phyloP scores from a whole-genome alignment of 495 filamentous ascomycete genomes.

The Darksidea phi region DNA sequence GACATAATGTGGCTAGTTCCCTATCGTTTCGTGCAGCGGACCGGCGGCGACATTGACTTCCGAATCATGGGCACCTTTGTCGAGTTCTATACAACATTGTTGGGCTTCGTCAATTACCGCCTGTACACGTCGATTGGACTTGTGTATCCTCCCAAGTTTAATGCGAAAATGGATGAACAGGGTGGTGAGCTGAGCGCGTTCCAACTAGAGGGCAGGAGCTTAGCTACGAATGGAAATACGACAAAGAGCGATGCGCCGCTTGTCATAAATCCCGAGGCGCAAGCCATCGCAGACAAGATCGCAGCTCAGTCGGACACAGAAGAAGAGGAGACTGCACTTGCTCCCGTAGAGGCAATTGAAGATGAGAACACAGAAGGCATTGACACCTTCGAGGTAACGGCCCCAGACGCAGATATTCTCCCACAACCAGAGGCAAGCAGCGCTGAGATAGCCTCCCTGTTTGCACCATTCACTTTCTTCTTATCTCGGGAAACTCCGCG shows the following conservation, averaged over 20 bases:
- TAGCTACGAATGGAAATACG: conserved; percentile 36
- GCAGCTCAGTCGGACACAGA: conserved; percentile 44
- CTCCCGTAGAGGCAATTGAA: conserved; percentile 47
- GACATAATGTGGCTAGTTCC: conserved; percentile 97
- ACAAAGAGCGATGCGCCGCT: background rate
- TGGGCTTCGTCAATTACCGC: conserved; percentile 93
- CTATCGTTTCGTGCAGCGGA: conserved; percentile 91
- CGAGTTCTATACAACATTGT: conserved; percentile 94
- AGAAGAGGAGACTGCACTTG: conserved; percentile 25
- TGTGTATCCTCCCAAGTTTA: conserved; percentile 93
- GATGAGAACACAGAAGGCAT: conserved; percentile 62
- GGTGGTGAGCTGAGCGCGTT: conserved; percentile 92
- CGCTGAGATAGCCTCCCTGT: conserved; percentile 63
- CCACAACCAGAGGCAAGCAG: conserved; percentile 69
- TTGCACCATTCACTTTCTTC: conserved; percentile 84
- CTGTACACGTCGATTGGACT: conserved; percentile 87
- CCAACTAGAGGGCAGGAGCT: conserved; percentile 70
- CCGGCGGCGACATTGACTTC: conserved; percentile 93
- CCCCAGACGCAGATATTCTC: conserved; percentile 77
- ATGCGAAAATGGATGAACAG: conserved; percentile 77
- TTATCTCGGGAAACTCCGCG: conserved; percentile 91
- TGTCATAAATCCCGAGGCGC: conserved; percentile 34
- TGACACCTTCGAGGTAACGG: conserved; percentile 80
- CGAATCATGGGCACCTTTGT: conserved; percentile 99
- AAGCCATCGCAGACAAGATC: conserved; percentile 44